Base-by-base conservation (phyloP, 768 basidiomycete genomes). In the Myochromella boudieri region DNA sequence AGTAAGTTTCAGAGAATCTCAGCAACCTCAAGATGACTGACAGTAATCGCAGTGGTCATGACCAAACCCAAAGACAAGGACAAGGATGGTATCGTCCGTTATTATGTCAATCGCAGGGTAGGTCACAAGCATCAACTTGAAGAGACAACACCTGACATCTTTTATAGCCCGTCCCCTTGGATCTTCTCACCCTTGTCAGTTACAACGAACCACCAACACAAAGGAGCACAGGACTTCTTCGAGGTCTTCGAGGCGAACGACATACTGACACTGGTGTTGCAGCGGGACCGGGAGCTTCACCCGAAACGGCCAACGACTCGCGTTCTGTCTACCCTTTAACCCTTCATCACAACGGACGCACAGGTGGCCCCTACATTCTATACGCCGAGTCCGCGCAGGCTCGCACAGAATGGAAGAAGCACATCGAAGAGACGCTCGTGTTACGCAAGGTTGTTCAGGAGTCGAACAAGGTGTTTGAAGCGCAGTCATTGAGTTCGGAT, bases 401-500 rank as follows among this genome's bases (percentile, higher is more conserved):
- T 2, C 81, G 95, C 2, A 61, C 71, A 6, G 93, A 95, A 49
- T 99, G 97, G 97, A 86, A 91, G 64, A 72, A 81, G 56, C 94
- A 91, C 64, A 68, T 98, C 3, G 83, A 92, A 49, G 90, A 95
- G 63, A 94, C 95, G 12, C 80, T 93, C 42, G 87, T 84, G 7
- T 60, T 95, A 46, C 81, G 95, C 36, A 85, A 80, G 58, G 84
- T 87, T 26, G 91, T 94, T 22, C 88, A 95, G 60, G 95, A 97
- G 60, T 87, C 88, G 20, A 94, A 92, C 66, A 93, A 92, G 71
- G 91, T 91, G 14, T 97, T 97, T 56, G 94, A 97, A 68, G 79
- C 94, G 48, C 90, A 91, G 60, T 90, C 89, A 2, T 74, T 97
- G 44, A 95, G 92, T 61, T 74, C 81, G 15, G 91, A 95, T 57